Base-by-base conservation (phyloP, 2,329 filamentous ascomycete species). In the Ophiosphaerella narmari region DNA sequence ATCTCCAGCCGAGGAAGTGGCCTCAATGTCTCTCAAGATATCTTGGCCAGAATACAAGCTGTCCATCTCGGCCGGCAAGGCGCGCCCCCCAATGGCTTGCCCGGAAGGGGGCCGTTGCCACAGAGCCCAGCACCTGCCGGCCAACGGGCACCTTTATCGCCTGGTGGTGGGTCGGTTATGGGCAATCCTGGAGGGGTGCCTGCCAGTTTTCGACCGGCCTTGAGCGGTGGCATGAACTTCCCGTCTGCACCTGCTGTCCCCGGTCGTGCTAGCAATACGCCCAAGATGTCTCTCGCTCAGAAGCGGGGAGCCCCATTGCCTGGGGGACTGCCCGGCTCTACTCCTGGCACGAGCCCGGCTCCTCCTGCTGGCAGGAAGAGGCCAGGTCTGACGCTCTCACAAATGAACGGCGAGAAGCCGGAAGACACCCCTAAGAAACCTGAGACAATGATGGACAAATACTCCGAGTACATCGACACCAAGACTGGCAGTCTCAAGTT, bases 401-500 rank as follows among this genome's bases (percentile, higher is more conserved):
- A 74, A 24, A 77, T 80, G 66, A 74, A 72, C 43, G 75, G 72
- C 21, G 70, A 70, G 23, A 54, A 56, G 14, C 35, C 52, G 7
- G 51, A 59, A 23, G 50, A 60, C 9, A 54, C 55, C 16, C 65
- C 70, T 21, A 63, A 63, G 50, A 68, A 74, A 60, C 66, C 71
- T 52, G 70, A 69, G 53, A 65, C 70, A 7, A 66, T 81, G 44
- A 82, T 90, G 71, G 85, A 83, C 66, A 87, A 87, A 65, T 90
- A 87, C 63, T 80, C 86, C 29, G 87, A 97, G 57, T 94, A 89
- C 66, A 90, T 99, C 52, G 92, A 99, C 68, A 88, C 91, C 0
- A 90, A 97, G 66, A 90, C 90, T 43, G 94, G 94, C 9, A 95
- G 89, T 62, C 80, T 99, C 55, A 95, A 87, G 7, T 99, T 99